phyloP scores from a whole-genome alignment of 352 stramenopile species.

The Poterioochromonas sp. region DNA sequence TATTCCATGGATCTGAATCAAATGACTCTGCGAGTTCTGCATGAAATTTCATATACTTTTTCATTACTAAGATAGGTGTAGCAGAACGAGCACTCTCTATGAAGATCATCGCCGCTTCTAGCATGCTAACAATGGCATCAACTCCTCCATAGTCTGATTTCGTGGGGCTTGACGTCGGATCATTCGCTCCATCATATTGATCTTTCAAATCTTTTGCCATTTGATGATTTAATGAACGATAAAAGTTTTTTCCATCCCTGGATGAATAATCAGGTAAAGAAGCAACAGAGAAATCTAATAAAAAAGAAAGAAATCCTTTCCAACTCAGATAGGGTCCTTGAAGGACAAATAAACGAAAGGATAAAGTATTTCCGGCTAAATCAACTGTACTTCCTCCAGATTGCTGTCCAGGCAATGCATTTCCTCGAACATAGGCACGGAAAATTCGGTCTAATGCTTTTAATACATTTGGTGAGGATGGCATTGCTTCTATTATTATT shows the following conservation, averaged over 20 bases:
- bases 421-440: constrained; percentile 3
- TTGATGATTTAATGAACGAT: not conserved
- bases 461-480: not conserved
- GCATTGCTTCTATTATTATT: not conserved
- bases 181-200: too few species aligned
- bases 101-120: not conserved
- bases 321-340: constrained; percentile 20
- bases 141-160: not conserved
- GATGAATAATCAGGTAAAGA: not conserved
- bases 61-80: not conserved
- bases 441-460: constrained; percentile 2
- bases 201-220: not conserved
- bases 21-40: not conserved
- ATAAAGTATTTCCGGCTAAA: constrained; percentile 5
- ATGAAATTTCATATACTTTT: not conserved
- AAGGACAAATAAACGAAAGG: constrained; percentile 7
- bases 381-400: constrained; percentile 1
- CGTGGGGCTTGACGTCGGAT: too few species aligned
- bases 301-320: constrained; percentile 12
- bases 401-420: constrained; percentile 16
- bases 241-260: not conserved
- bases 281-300: constrained; percentile 14
- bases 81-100: not conserved
- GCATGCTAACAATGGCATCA: not conserved
- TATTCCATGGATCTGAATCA: not conserved